phyloP scores from a whole-genome alignment of 768 basidiomycete genomes.

The Lanmaoa rubissima region DNA sequence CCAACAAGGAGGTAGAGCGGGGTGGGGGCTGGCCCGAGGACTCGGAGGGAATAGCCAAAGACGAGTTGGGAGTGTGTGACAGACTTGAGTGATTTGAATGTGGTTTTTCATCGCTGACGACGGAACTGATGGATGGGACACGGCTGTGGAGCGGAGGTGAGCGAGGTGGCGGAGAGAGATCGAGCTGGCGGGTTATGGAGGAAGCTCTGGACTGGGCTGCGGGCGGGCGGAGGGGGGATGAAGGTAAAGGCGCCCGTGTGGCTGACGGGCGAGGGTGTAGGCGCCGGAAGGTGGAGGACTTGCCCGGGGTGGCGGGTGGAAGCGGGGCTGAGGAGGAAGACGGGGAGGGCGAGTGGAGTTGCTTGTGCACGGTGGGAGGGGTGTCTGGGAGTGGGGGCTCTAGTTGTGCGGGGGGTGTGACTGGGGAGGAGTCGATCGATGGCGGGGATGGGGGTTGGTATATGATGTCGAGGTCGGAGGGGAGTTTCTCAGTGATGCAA shows the following conservation, averaged over 20 bases:
- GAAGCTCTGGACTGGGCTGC: constrained; percentile 20
- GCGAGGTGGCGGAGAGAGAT: constrained; percentile 21
- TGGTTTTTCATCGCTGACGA: constrained; percentile 14
- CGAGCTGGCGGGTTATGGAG: constrained; percentile 23
- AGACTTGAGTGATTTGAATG: constrained; percentile 2
- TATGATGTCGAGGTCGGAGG: constrained; percentile 5
- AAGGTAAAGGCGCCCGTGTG: constrained; percentile 22
- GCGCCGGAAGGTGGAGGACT: constrained; percentile 53
- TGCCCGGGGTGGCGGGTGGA: constrained; percentile 20
- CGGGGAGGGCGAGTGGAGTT: constrained; percentile 3
- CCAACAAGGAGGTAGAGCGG: constrained; percentile 4
- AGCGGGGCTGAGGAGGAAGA: constrained; percentile 10
- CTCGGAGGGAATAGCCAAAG: neutral
- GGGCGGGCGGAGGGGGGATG: constrained; percentile 37
- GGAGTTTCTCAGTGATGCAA: constrained; percentile 22
- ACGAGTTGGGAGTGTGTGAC: constrained; percentile 12
- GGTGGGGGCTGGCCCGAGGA: constrained; percentile 8
- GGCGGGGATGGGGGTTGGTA: neutral
- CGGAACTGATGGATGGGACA: constrained; percentile 33
- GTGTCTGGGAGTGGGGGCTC: neutral
- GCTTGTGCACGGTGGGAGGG: neutral
- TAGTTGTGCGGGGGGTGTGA: neutral
- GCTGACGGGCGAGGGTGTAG: constrained; percentile 38
- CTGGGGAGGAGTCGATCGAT: neutral
- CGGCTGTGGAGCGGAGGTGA: constrained; percentile 28